Base-by-base conservation (phyloP, 257 asterid genomes). In the Thymus mandschuricus region DNA sequence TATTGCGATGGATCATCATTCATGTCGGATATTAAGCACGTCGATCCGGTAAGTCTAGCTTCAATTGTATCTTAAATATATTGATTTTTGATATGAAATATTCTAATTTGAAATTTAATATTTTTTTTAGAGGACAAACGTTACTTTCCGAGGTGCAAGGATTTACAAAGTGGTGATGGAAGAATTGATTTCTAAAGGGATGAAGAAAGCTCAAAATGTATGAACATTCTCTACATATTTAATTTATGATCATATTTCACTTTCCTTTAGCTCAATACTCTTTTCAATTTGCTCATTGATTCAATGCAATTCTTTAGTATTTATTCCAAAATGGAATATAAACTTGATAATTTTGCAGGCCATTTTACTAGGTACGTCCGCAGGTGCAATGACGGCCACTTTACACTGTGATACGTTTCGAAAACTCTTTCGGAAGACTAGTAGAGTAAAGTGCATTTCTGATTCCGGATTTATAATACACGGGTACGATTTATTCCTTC, bases 401-500 rank as follows among this genome's bases (percentile, higher is more conserved):
- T 27, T 86, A 50, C 75, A 84, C 21, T 86, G 89, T 44, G 92
- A 86, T 49, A 54, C 52, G 1, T 84, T 84, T 40, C 70, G 81
- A 21, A 73, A 70, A 51, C 79, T 77, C 4, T 7, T 86, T 0
- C 82, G 82, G 0, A 43, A 54, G 1, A 69, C 31, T 0, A 41
- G 43, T n/a, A 46, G 68, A 45, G 85, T 82, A 0, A 86, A 86
- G 28, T 86, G 92, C 49, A 40, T 86, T 60, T 70, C 83, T 0
- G 92, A 86, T 78, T 76, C 86, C 33, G 84, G 86, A 27, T 76
- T 81, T 69, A 74, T 86, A 55, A 67, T 86, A 21, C 79, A 61
- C 9, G 82, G 74, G 87, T 86, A 78, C n/a, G 70, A 54, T 5
- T 8, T 6, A 38, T 38, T 38, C 44, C 3, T 6, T 38, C 3